A percentile compares a stretch with the other conserved stretches of the same genome.
Evolutionary conservation across 768 basidiomycete species (phyloP).

Genomic region (Sporobolomyces roseus): DNA sequence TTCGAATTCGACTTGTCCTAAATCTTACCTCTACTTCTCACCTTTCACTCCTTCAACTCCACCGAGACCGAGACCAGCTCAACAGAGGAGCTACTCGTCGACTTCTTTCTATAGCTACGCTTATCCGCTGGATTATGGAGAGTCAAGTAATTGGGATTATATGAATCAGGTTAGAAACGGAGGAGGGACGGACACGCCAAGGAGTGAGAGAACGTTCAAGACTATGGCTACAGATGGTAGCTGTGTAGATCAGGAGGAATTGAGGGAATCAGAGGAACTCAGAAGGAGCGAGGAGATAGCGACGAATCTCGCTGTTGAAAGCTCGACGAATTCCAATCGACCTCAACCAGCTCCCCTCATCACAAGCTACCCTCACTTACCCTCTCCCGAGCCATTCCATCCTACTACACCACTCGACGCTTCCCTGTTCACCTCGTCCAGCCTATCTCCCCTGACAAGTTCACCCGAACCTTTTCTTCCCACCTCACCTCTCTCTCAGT

Average conservation of each 20-base stretch:
- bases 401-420: too few relatives aligned
- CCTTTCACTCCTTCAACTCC: background rate
- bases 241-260: too few relatives aligned
- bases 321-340: too few relatives aligned
- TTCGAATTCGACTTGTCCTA: too few relatives aligned
- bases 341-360: background rate
- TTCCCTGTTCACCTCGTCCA: background rate
- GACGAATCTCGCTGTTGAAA: background rate
- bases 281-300: background rate
- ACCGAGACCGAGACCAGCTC: background rate
- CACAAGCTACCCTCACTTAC: too few relatives aligned
- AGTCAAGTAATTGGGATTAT: background rate
- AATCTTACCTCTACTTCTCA: constrained; percentile 10
- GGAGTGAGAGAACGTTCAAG: background rate
- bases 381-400: background rate
- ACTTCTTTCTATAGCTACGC: background rate
- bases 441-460: background rate
- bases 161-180: background rate
- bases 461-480: constrained; percentile 1
- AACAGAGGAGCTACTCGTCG: background rate
- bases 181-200: constrained; percentile 1
- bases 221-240: constrained; percentile 1
- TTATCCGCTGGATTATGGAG: constrained; percentile 10
- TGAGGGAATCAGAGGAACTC: background rate
- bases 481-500: background rate